phyloP scores from a whole-genome alignment of 1,284 basidiomycete species.

The Trichosporon inkin region DNA sequence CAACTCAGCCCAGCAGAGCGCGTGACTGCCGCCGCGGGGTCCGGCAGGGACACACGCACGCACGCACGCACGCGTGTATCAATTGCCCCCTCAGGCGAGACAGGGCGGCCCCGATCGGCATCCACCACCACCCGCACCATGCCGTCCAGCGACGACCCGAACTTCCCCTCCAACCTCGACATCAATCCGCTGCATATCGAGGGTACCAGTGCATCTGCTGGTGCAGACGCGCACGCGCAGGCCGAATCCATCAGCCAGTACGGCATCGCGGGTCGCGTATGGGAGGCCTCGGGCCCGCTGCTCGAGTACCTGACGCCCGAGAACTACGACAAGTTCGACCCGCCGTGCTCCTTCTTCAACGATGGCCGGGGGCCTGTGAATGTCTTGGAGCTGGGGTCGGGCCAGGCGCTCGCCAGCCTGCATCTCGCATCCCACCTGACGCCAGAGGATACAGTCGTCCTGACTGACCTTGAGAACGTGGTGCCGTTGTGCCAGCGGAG shows the following conservation, averaged over 20 bases:
- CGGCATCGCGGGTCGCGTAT: slow-evolving; percentile 48
- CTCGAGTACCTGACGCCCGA: slow-evolving; percentile 40
- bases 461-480: slow-evolving; percentile 46
- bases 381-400: slow-evolving; percentile 46
- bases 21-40: not conserved
- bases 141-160: slow-evolving; percentile 34
- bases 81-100: no score
- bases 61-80: no score
- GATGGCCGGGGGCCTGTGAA: slow-evolving; percentile 12
- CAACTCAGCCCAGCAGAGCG: no score
- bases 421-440: slow-evolving; percentile 36
- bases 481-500: slow-evolving; percentile 38
- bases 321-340: slow-evolving; percentile 26
- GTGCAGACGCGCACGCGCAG: slow-evolving; percentile 27
- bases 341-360: slow-evolving; percentile 39
- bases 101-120: no score
- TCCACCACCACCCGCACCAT: no score
- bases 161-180: slow-evolving; percentile 46
- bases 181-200: slow-evolving; percentile 35
- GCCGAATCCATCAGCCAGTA: slow-evolving; percentile 37
- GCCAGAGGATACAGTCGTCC: slow-evolving; percentile 28
- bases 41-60: not conserved
- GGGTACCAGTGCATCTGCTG: slow-evolving; percentile 15
- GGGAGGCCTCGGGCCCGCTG: slow-evolving; percentile 44
- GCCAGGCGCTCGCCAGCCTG: slow-evolving; percentile 43